These are phyloP conservation scores for Penicillium steckii DNA, from an alignment of 495 filamentous ascomycete genomes.

Conservation along the genomic window DNA sequence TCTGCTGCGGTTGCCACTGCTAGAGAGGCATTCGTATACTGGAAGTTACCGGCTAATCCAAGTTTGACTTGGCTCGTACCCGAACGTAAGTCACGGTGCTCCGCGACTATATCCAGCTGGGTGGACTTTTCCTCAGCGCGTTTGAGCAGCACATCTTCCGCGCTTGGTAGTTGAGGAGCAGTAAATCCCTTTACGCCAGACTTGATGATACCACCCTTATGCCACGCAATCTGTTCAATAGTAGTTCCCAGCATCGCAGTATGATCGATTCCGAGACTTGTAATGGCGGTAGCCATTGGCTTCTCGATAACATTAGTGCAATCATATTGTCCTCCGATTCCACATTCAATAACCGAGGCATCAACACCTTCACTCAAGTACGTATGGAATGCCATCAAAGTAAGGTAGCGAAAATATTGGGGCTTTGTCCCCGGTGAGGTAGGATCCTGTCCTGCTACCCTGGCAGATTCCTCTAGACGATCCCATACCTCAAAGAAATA, in stretches of 20 bases:
- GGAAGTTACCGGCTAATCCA: constrained; percentile 76
- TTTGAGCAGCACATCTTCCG: constrained; percentile 64
- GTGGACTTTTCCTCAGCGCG: constrained; percentile 69
- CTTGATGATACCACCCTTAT: constrained; percentile 95
- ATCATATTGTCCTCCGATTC: constrained; percentile 91
- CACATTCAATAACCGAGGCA: constrained; percentile 85
- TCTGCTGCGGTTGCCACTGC: constrained; percentile 73
- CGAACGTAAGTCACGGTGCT: constrained; percentile 59
- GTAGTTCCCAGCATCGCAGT: constrained; percentile 74
- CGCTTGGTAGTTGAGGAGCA: constrained; percentile 64
- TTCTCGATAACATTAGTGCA: constrained; percentile 83
- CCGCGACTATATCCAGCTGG: constrained; percentile 56
- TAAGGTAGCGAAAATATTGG: constrained; percentile 87
- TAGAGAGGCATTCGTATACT: constrained; percentile 81
- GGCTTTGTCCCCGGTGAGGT: constrained; percentile 60
- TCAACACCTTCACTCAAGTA: constrained; percentile 81
- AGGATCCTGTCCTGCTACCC: constrained; percentile 44
- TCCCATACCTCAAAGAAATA: constrained; percentile 95
- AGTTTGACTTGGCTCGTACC: constrained; percentile 56
- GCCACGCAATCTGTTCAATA: constrained; percentile 93
- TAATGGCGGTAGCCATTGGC: constrained; percentile 74
- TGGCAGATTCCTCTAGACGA: constrained; percentile 57
- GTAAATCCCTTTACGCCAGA: constrained; percentile 66
- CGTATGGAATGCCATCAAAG: constrained; percentile 84
- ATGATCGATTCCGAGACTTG: constrained; percentile 89